A percentile compares a stretch with the other conserved stretches of the same genome.
These are phyloP conservation scores for Ceratobasidium sp. DNA, from an alignment of 1,284 basidiomycete genomes.

Conservation along the genomic window DNA sequence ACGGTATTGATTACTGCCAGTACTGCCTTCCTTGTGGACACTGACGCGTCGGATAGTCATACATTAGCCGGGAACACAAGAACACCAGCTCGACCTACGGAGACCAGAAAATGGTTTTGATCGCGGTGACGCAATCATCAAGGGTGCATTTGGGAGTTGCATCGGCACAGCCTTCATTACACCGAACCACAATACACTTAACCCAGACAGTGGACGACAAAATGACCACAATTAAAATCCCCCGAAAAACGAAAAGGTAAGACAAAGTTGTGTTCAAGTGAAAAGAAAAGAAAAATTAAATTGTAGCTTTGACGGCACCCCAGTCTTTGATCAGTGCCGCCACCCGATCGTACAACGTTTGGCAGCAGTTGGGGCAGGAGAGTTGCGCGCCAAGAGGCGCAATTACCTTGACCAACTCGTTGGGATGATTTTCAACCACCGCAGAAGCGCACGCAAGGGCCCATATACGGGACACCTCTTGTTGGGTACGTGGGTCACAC, in stretches of 20 bases:
- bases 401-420: conserved; percentile 2
- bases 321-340: conserved; percentile 24
- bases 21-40: conserved; percentile 3
- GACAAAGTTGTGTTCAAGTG: too few relatives aligned
- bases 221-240: too few relatives aligned
- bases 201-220: too few relatives aligned
- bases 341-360: conserved; percentile 22
- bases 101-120: too few relatives aligned
- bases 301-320: conserved; percentile 19
- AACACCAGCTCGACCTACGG: too few relatives aligned
- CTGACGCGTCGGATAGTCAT: conserved; percentile 7
- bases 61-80: conserved; percentile 1
- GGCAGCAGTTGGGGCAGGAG: conserved; percentile 14
- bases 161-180: too few relatives aligned
- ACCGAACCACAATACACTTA: too few relatives aligned
- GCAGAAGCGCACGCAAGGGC: conserved; percentile 29
- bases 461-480: conserved; percentile 23
- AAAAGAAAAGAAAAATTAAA: too few relatives aligned
- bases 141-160: too few relatives aligned
- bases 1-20: background rate
- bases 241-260: too few relatives aligned
- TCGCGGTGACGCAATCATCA: too few relatives aligned
- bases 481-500: conserved; percentile 1
- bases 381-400: conserved; percentile 28
- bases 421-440: conserved; percentile 26